Conservation (phyloP, 257 asterid species). For the Penstemon barbatus region DNA sequence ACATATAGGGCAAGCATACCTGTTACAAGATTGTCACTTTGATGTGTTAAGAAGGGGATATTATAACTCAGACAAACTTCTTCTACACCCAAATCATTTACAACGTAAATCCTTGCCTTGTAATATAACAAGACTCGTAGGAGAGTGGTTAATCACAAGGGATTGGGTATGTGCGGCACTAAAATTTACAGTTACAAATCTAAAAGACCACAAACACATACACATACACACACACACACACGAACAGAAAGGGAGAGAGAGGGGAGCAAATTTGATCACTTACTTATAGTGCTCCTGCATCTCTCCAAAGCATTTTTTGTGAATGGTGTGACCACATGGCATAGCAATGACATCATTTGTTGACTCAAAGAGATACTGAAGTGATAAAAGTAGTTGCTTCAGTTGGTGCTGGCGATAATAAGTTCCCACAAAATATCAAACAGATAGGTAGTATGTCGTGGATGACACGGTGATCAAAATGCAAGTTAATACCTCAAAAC, state of each 20-base stretch:
- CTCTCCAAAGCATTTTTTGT: conserved; percentile 73
- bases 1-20: conserved; percentile 85
- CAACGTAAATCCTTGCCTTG: too few relatives aligned
- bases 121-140: too few relatives aligned
- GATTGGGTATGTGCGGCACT: too few relatives aligned
- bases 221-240: too few relatives aligned
- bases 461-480: not conserved
- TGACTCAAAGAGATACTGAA: conserved; percentile 81
- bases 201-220: not conserved
- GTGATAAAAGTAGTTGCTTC: not conserved
- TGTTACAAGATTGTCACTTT: conserved; percentile 22
- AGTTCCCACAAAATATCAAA: not conserved
- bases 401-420: not conserved
- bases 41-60: not conserved
- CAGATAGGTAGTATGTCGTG: not conserved
- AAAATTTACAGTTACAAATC: not conserved
- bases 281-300: conserved; percentile 84
- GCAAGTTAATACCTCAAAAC: conserved; percentile 63
- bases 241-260: conserved; percentile 4
- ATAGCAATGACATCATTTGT: conserved; percentile 62
- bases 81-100: too few relatives aligned
- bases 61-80: too few relatives aligned
- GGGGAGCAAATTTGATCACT: conserved; percentile 19
- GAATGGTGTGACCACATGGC: conserved; percentile 92
- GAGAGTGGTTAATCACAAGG: too few relatives aligned